A percentile compares a stretch with the other conserved stretches of the same genome.
Conservation (phyloP, 805 yeast species). For the Jamesozyma rosinii region DNA sequence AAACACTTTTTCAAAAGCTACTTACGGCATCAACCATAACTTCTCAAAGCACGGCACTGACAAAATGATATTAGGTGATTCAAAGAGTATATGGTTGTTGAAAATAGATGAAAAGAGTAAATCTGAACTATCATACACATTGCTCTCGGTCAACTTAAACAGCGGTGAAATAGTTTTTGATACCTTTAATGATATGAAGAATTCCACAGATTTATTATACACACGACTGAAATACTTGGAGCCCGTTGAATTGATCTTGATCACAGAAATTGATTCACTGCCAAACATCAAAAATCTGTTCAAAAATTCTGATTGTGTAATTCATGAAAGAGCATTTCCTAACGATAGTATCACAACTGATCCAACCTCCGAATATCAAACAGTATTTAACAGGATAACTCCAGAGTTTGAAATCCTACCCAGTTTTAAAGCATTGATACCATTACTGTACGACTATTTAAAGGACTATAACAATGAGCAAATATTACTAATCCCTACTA, state of each 20-base stretch:
- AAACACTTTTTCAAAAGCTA: slow-evolving; percentile 70
- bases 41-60: slow-evolving; percentile 43
- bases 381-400: not conserved
- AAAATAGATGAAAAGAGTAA: slow-evolving; percentile 13
- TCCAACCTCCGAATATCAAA: not conserved
- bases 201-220: slow-evolving; percentile 51
- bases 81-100: slow-evolving; percentile 25
- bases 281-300: slow-evolving; percentile 31
- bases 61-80: slow-evolving; percentile 18
- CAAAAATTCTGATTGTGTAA: slow-evolving; percentile 4
- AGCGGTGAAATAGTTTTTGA: slow-evolving; percentile 76
- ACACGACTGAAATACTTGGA: slow-evolving; percentile 64
- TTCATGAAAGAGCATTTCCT: not conserved
- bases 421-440: slow-evolving; percentile 23
- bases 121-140: slow-evolving; percentile 15
- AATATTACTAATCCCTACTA: slow-evolving; percentile 43
- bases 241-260: slow-evolving; percentile 61
- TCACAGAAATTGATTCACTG: slow-evolving; percentile 6
- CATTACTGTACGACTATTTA: slow-evolving; percentile 46
- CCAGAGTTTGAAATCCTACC: slow-evolving; percentile 9
- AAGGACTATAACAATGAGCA: slow-evolving; percentile 52
- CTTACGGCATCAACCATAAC: slow-evolving; percentile 40
- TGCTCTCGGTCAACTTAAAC: slow-evolving; percentile 53
- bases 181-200: slow-evolving; percentile 48
- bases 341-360: not conserved